phyloP scores from a whole-genome alignment of 768 basidiomycete genomes.

The Tylopilus rubrobrunneus region DNA sequence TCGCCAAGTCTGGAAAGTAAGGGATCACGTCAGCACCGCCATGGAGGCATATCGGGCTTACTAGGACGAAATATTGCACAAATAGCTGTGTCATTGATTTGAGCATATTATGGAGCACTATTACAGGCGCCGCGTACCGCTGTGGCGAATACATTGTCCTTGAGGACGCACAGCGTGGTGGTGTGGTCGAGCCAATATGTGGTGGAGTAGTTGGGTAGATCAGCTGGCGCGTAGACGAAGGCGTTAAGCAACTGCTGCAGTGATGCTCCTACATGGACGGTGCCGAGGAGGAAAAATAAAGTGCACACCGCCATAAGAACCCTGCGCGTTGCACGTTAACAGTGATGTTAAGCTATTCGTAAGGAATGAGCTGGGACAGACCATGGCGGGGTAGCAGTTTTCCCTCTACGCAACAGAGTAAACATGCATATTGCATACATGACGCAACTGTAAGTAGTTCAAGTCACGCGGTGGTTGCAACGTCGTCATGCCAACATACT shows the following conservation, averaged over 20 bases:
- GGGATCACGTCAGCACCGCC: neutral
- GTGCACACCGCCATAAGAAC: neutral
- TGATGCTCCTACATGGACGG: neutral
- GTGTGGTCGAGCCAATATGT: conserved; percentile 1
- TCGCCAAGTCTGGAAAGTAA: neutral
- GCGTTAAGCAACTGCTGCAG: neutral
- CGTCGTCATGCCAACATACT: neutral
- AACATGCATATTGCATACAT: neutral
- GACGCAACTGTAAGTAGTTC: neutral
- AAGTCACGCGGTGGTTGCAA: neutral
- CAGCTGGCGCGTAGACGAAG: neutral
- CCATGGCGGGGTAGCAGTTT: neutral
- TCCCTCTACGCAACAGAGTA: neutral
- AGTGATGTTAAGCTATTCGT: neutral
- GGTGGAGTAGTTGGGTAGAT: neutral
- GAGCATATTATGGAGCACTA: neutral
- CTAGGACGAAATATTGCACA: neutral
- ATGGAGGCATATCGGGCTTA: neutral
- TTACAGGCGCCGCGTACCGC: neutral
- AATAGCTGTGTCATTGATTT: neutral
- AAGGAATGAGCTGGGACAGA: neutral
- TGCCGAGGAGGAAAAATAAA: neutral
- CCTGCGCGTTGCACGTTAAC: neutral
- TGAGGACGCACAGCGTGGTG: neutral
- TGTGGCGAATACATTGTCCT: neutral